phyloP scores from a whole-genome alignment of 805 yeast genomes.

The Scheffersomyces lignosus region DNA sequence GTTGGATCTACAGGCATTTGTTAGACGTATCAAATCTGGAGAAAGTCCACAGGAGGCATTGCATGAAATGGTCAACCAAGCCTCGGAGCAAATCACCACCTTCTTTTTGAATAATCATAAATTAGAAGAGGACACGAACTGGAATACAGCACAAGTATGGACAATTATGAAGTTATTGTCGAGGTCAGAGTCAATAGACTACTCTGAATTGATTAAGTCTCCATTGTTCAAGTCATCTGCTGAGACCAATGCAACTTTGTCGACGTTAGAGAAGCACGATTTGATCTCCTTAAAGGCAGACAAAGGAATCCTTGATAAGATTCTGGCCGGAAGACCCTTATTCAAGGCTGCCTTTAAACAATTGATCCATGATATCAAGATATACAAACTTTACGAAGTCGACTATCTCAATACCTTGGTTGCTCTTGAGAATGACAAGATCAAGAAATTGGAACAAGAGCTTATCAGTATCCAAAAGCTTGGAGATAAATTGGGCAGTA shows the following conservation, averaged over 20 bases:
- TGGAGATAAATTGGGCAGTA: conserved; percentile 54
- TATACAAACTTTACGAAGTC: conserved; percentile 64
- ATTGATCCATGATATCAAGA: conserved; percentile 55
- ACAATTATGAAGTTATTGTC: conserved; percentile 67
- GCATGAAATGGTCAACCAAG: conserved; percentile 75
- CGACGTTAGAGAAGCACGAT: conserved; percentile 77
- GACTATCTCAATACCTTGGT: conserved; percentile 57
- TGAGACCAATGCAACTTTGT: conserved; percentile 46
- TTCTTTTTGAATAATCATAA: conserved; percentile 50
- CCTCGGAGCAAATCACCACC: conserved; percentile 86
- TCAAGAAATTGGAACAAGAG: conserved; percentile 70
- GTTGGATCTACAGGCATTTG: conserved; percentile 88
- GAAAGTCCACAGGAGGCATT: conserved; percentile 79
- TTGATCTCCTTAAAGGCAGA: conserved; percentile 69
- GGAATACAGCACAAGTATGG: conserved; percentile 88
- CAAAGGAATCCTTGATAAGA: conserved; percentile 67
- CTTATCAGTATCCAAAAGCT: conserved; percentile 55
- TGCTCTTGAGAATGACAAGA: conserved; percentile 58
- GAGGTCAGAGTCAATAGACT: conserved; percentile 43
- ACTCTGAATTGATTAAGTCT: conserved; percentile 51
- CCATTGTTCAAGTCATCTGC: conserved; percentile 62
- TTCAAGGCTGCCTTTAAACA: conserved; percentile 75
- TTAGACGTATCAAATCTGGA: conserved; percentile 84
- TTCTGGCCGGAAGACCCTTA: conserved; percentile 82
- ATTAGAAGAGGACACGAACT: conserved; percentile 40